These are phyloP conservation scores for Labyrinthula sp. DNA, from an alignment of 352 stramenopile genomes.

Conservation along the genomic window DNA sequence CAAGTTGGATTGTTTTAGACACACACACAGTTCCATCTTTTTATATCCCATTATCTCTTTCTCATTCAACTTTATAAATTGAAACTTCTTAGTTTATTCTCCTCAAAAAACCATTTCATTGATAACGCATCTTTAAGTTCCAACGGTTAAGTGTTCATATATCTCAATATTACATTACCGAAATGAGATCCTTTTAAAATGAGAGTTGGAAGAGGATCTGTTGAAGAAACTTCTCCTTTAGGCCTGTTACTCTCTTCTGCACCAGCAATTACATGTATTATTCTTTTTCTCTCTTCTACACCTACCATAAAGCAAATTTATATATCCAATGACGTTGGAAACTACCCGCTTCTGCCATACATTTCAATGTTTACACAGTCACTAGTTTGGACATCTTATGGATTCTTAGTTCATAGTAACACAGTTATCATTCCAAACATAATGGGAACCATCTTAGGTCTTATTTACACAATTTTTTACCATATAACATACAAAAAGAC, in stretches of 20 bases:
- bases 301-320: slow-evolving; percentile 11
- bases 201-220: slow-evolving; percentile 1
- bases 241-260: not conserved
- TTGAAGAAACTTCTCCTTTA: slow-evolving; percentile 5
- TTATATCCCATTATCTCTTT: too few species aligned
- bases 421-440: slow-evolving; percentile 24
- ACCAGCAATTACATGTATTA: slow-evolving; percentile 10
- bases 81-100: too few species aligned
- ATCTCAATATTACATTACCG: too few species aligned
- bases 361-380: slow-evolving; percentile 13
- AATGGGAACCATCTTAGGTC: slow-evolving; percentile 4
- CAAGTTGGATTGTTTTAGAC: too few species aligned
- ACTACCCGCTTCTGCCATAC: slow-evolving; percentile 15
- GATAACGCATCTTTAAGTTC: too few species aligned
- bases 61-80: too few species aligned
- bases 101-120: too few species aligned
- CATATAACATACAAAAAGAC: not conserved
- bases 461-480: slow-evolving; percentile 13
- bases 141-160: too few species aligned
- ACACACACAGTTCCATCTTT: too few species aligned
- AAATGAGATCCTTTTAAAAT: too few species aligned
- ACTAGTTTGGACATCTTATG: slow-evolving; percentile 11
- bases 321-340: slow-evolving; percentile 1
- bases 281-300: too few species aligned
- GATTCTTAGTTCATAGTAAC: not conserved